Base-by-base conservation (phyloP, 495 filamentous ascomycete genomes). In the Xylaria flabelliformis region DNA sequence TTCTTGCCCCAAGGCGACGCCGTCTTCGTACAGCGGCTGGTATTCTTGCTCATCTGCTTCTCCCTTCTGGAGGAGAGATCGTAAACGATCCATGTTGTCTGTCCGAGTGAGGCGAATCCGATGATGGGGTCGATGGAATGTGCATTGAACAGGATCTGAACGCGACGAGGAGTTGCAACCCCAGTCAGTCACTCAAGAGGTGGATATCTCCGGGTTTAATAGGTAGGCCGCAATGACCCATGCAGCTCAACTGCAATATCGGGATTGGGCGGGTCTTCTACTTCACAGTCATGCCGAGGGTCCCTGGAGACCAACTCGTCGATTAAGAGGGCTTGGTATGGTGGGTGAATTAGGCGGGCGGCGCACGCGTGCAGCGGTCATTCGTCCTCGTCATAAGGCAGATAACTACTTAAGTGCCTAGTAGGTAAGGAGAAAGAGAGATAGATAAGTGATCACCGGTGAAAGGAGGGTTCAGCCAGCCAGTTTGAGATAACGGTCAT, bases 1-100 rank as follows among this genome's bases (percentile, higher is more conserved):
- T 34, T 72, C 75, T 10, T 36, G 72, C 15, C 82, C 82, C 9
- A 76, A 24, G 17, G 79, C 72, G 9, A 61, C 77, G 50, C 77
- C 76, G 13, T 82, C 83, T 26, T 84, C 81, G n/a, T 83, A 84
- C 48, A 91, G 79, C 56, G 86, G 88, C 76, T 88, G 89, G 74
- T 92, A 92, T 39, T 86, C 85, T 46, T 82, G 78, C 36, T 81
- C 80, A 62, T 82, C 80, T 42, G 26, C 63, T 55, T 85, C 77
- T 55, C 74, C 69, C 66, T 78, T 78, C 62, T 67, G 67, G 46
- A 89, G 79, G 29, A 88, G 76, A 66, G 79, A 82, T 53, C 85
- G 85, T 32, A 89, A 65, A 58, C 84, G 82, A 58, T 88, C 82
- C 83, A 89, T 86, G 61, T 55, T 65, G 46, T 70, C 72, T 72